Conservation (phyloP, 306 rosid species). For the Vachellia pachyceras region DNA sequence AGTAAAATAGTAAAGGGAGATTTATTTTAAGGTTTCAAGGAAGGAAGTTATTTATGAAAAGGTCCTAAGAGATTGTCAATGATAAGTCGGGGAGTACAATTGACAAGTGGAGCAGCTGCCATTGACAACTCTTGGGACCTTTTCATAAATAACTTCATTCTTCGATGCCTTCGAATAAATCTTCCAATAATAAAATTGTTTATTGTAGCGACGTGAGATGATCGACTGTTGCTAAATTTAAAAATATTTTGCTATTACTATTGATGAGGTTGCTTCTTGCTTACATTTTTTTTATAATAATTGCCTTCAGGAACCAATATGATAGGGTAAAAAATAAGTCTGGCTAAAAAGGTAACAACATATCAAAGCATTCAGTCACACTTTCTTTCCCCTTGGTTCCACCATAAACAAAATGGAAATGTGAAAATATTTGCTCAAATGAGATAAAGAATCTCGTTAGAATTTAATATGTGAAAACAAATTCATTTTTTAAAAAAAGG, state of each 20-base stretch:
- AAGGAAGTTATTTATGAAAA: too few species aligned
- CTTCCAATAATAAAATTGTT: too few species aligned
- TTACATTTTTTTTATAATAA: background rate
- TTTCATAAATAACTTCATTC: too few species aligned
- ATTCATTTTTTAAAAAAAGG: background rate
- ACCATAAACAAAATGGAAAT: background rate
- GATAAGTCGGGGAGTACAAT: too few species aligned
- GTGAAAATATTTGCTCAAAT: conserved; percentile 19
- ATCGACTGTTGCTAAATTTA: background rate
- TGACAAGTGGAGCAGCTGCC: too few species aligned
- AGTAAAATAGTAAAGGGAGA: too few species aligned
- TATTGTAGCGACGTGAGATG: background rate
- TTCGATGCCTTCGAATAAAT: too few species aligned
- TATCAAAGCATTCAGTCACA: conserved; percentile 13
- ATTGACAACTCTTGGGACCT: too few species aligned
- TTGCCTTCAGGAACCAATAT: background rate
- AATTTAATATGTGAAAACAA: conserved; percentile 11
- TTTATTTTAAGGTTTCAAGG: too few species aligned
- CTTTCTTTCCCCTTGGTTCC: conserved; percentile 26
- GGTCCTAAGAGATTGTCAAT: too few species aligned
- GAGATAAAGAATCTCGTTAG: conserved; percentile 18
- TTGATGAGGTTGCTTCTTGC: background rate
- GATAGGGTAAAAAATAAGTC: background rate
- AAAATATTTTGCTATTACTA: background rate
- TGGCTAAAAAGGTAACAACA: background rate